Percentiles rank a stretch among this genome's conserved stretches.
Conservation (phyloP, 768 basidiomycete species). For the Postia placenta region DNA sequence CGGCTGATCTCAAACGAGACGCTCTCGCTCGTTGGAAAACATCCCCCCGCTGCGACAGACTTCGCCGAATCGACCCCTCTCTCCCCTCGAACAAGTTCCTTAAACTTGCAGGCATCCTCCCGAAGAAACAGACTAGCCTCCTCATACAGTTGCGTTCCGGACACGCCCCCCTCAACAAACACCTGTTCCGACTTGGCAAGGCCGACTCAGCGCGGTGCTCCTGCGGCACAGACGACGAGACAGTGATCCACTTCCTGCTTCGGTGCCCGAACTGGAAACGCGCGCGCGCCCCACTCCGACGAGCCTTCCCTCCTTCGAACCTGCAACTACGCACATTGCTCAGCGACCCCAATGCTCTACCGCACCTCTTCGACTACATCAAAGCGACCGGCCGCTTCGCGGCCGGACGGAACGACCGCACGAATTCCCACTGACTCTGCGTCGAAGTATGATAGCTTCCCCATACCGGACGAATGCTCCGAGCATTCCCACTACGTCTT, state of each 20-base stretch:
- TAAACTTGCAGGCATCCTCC: neutral
- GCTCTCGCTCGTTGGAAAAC: constrained; percentile 1
- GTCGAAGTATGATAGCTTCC: too few relatives aligned
- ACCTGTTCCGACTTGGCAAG: constrained; percentile 16
- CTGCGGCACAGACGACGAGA: constrained; percentile 6
- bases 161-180: constrained; percentile 24
- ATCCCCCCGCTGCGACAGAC: neutral
- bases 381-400: constrained; percentile 8
- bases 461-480: too few relatives aligned
- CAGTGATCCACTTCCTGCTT: constrained; percentile 17
- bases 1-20: neutral
- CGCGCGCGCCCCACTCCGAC: neutral
- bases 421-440: too few relatives aligned
- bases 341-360: neutral
- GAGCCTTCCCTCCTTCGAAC: neutral
- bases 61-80: neutral
- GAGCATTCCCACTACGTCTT: too few relatives aligned
- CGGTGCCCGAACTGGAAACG: constrained; percentile 8
- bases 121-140: constrained; percentile 7
- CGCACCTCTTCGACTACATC: constrained; percentile 8
- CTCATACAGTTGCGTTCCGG: constrained; percentile 28
- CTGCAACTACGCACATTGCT: constrained; percentile 5
- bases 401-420: too few relatives aligned
- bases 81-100: constrained; percentile 3
- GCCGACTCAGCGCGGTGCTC: constrained; percentile 5